Percentiles rank a stretch among this genome's conserved stretches.
Evolutionary conservation across 495 filamentous ascomycete genomes (phyloP).

Genomic region (Letharia columbiana): DNA sequence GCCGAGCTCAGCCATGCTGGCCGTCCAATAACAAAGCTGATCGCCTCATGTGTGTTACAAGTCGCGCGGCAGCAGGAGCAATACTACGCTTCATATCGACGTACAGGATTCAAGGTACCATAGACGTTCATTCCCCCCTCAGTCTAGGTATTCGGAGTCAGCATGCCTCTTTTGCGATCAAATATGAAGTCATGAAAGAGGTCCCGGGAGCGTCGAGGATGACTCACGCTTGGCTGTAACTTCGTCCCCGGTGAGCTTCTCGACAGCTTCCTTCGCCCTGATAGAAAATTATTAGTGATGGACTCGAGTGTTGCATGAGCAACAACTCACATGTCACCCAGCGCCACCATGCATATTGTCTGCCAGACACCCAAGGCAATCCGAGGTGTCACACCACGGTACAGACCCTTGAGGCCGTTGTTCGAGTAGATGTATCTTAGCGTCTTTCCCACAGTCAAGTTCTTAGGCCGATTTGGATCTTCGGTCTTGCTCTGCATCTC

Average conservation of each 20-base stretch:
- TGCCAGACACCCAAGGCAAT: conserved; percentile 97
- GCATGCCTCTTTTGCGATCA: not conserved
- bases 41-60: not conserved
- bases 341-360: conserved; percentile 98
- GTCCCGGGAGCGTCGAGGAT: not conserved
- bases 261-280: conserved; percentile 94
- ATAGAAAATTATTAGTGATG: conserved; percentile 22
- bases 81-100: not conserved
- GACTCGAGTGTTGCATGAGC: not conserved
- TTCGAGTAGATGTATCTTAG: conserved; percentile 84
- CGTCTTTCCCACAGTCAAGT: conserved; percentile 90
- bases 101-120: not conserved
- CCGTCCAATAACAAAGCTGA: too few relatives aligned
- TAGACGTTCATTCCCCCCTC: not conserved
- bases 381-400: conserved; percentile 89
- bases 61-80: not conserved
- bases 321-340: conserved; percentile 89
- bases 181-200: not conserved
- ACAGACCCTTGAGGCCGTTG: conserved; percentile 87
- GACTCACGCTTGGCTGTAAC: conserved; percentile 88
- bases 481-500: conserved; percentile 99
- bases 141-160: not conserved
- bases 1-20: not conserved
- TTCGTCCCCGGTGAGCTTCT: conserved; percentile 87
- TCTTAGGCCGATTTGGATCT: conserved; percentile 96